Evolutionary conservation across 768 basidiomycete genomes (phyloP).

Genomic region (Tylopilus subfusipes): DNA sequence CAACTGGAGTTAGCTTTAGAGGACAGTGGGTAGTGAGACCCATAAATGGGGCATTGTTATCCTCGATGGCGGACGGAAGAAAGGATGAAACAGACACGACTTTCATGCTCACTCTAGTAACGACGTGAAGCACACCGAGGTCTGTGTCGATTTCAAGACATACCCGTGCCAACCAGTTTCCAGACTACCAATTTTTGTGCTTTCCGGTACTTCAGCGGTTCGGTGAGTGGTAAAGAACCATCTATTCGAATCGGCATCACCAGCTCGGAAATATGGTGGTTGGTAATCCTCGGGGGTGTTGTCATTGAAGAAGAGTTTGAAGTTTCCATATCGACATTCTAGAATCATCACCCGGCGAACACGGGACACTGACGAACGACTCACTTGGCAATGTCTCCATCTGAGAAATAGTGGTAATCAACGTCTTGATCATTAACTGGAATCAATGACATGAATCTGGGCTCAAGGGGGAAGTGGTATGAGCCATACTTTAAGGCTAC

Average conservation of each 20-base stretch:
- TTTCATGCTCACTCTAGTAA: slow-evolving; percentile 59
- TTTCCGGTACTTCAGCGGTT: slow-evolving; percentile 69
- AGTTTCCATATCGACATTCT: slow-evolving; percentile 84
- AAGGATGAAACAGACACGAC: slow-evolving; percentile 72
- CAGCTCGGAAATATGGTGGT: slow-evolving; percentile 73
- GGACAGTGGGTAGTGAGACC: slow-evolving; percentile 40
- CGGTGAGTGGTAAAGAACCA: slow-evolving; percentile 83
- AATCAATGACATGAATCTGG: neutral
- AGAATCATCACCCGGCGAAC: slow-evolving; percentile 1
- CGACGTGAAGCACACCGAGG: neutral
- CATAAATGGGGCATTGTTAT: slow-evolving; percentile 53
- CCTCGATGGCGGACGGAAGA: slow-evolving; percentile 59
- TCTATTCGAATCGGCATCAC: slow-evolving; percentile 66
- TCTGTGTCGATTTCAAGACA: neutral
- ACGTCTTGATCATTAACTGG: slow-evolving; percentile 70
- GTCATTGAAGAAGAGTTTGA: slow-evolving; percentile 84
- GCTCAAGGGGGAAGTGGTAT: neutral
- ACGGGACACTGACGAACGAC: slow-evolving; percentile 21
- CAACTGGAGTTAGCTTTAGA: slow-evolving; percentile 49
- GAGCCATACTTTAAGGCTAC: slow-evolving; percentile 63
- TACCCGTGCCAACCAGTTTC: slow-evolving; percentile 75
- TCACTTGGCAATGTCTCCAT: slow-evolving; percentile 78
- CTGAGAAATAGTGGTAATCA: slow-evolving; percentile 74
- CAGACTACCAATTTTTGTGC: slow-evolving; percentile 62
- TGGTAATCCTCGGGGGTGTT: slow-evolving; percentile 80